Evolutionary conservation across 140 eudicot genomes (phyloP).

Genomic region (Flaveria floridana): DNA sequence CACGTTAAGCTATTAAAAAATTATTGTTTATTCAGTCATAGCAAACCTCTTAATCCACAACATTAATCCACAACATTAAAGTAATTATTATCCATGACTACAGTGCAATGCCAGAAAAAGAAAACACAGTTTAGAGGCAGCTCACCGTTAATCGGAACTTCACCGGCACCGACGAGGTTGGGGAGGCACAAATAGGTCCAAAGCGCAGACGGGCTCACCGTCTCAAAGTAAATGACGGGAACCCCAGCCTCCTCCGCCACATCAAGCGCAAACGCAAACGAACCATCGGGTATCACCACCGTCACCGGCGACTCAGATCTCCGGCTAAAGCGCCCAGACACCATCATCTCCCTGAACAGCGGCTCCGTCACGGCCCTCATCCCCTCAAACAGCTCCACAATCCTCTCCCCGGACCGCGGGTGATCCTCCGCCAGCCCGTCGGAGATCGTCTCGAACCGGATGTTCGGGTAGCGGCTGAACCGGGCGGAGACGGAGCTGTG

Average conservation of each 20-base stretch:
- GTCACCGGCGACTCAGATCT: constrained; percentile 34
- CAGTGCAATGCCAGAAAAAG: no score
- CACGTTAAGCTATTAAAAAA: no score
- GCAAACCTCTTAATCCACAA: no score
- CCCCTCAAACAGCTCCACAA: constrained; percentile 22
- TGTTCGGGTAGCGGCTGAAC: constrained; percentile 23
- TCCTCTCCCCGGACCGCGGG: constrained; percentile 29
- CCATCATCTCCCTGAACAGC: constrained; percentile 34
- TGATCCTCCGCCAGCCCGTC: constrained; percentile 41
- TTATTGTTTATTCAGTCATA: no score
- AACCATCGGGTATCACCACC: constrained; percentile 41
- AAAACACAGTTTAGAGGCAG: background rate
- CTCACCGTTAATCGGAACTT: constrained; percentile 42
- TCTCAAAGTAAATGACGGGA: constrained; percentile 41
- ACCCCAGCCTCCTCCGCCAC: constrained; percentile 35
- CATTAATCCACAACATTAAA: no score
- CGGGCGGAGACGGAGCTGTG: constrained; percentile 33
- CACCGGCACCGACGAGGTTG: constrained; percentile 38
- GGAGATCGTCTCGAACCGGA: constrained; percentile 34
- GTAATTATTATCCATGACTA: no score
- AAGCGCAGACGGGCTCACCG: constrained; percentile 35
- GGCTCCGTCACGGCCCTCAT: constrained; percentile 34
- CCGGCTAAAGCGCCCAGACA: constrained; percentile 19
- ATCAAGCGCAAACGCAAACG: constrained; percentile 39
- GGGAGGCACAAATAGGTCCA: constrained; percentile 46